Base-by-base conservation (phyloP, 1,139 yeast species). In the Pichia sp. region DNA sequence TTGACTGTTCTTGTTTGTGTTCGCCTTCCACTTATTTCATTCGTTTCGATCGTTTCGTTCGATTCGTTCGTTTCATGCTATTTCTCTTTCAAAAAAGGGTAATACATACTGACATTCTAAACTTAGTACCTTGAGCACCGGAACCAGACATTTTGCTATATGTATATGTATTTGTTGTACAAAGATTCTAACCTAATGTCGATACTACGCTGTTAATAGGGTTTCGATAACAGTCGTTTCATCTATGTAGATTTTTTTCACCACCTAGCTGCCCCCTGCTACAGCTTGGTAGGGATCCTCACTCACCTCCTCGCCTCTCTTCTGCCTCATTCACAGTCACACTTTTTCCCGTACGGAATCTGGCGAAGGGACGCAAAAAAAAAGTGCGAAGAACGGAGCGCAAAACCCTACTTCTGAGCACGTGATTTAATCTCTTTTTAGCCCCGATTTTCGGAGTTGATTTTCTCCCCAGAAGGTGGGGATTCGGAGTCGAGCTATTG, bases 91-190 rank as follows among this genome's bases (percentile, higher is more conserved):
- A 22, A 22, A 30, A 28, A 30, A 9, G 41, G 36, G 7, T 10
- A 19, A 26, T 66, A 85, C 96, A 78, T 87, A 87, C 95, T 78
- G 97, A 89, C 91, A 91, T 88, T 83, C 96, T 90, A 88, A 87
- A 93, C 83, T 93, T 93, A 87, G 91, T 93, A 83, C 99, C 99
- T 80, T 96, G 89, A 83, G 96, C 95, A 83, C 95, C 95, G 75
- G 85, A 82, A 74, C 86, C 85, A 74, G 89, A 83, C 89, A 84
- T 84, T 73, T 71, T 74, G 52, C 21, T 48, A 37, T 48, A 45
- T 51, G 39, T 47, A 30, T 51, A 36, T 51, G 51, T 53, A 47
- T 53, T 34, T 50, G 55, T 52, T 47, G 44, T 52, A 43, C 44
- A 42, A 30, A 6, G 21, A 12, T 50, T 36, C n/a, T 3, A 37